phyloP scores from a whole-genome alignment of 73 alveolate genomes.

The Paramecium tetraurelia region DNA sequence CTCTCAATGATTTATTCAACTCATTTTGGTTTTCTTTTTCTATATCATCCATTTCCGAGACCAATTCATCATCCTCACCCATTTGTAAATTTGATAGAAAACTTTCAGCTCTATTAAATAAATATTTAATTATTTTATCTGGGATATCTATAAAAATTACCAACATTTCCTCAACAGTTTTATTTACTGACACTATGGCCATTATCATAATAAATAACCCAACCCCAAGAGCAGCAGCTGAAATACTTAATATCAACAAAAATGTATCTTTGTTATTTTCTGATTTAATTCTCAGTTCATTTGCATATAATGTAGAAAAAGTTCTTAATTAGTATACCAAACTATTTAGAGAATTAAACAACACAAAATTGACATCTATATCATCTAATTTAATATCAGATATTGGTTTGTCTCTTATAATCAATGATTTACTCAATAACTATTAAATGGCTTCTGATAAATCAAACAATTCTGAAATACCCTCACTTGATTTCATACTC shows the following conservation, averaged over 20 bases:
- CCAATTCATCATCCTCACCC: slow-evolving; percentile 55
- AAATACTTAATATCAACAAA: neutral
- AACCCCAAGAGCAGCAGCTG: neutral
- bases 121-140: slow-evolving; percentile 42
- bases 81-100: slow-evolving; percentile 48
- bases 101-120: slow-evolving; percentile 24
- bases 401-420: neutral
- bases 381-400: neutral
- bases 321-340: neutral
- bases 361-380: neutral
- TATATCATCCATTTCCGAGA: slow-evolving; percentile 33
- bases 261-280: neutral
- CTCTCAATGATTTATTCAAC: neutral
- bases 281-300: neutral
- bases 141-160: slow-evolving; percentile 42
- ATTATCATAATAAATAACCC: neutral
- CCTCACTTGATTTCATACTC: neutral
- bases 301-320: neutral
- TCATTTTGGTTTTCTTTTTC: slow-evolving; percentile 33
- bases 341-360: neutral
- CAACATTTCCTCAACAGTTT: slow-evolving; percentile 27
- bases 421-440: slow-evolving; percentile 6
- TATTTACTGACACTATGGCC: neutral
- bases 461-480: neutral
- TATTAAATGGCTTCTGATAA: neutral